These are phyloP conservation scores for Zalaria sp. DNA, from an alignment of 2,329 filamentous ascomycete species.

Conservation along the genomic window DNA sequence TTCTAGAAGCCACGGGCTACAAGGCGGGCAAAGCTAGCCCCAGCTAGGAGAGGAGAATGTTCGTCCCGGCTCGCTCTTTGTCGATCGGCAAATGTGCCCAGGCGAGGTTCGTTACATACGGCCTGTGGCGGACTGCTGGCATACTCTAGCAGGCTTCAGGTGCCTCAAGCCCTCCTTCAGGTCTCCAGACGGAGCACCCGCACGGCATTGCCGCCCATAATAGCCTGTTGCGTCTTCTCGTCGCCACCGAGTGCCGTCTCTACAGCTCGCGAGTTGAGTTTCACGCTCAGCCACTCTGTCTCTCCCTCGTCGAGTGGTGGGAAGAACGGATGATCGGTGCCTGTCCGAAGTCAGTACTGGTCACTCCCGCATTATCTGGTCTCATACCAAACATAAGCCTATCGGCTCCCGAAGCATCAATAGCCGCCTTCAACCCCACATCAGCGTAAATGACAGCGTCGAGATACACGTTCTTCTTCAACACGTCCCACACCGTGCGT, in stretches of 20 bases:
- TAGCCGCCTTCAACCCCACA: conserved; percentile 56
- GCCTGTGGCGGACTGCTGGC: no score
- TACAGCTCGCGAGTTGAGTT: conserved; percentile 43
- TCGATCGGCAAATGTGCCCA: no score
- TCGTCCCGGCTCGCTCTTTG: no score
- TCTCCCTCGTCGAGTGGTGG: conserved; percentile 54
- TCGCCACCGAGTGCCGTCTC: conserved; percentile 34
- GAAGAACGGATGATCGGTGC: conserved; percentile 75
- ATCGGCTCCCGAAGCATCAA: conserved; percentile 52
- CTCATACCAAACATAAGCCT: conserved; percentile 56
- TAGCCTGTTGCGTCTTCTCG: conserved; percentile 32
- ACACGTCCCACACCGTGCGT: conserved; percentile 48
- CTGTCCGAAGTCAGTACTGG: conserved; percentile 10
- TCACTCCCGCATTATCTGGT: no score
- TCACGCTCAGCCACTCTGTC: conserved; percentile 57
- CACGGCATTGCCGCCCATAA: conserved; percentile 47
- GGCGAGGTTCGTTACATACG: no score
- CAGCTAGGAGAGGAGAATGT: no score
- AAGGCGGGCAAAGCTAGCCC: no score
- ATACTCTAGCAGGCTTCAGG: no score
- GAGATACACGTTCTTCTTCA: conserved; percentile 68
- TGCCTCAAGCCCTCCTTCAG: background rate
- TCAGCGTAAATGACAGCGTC: conserved; percentile 77
- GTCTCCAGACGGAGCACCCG: conserved; percentile 28
- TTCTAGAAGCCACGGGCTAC: no score